These are phyloP conservation scores for Nakazawaea molendinolei DNA, from an alignment of 805 yeast species.

Conservation along the genomic window DNA sequence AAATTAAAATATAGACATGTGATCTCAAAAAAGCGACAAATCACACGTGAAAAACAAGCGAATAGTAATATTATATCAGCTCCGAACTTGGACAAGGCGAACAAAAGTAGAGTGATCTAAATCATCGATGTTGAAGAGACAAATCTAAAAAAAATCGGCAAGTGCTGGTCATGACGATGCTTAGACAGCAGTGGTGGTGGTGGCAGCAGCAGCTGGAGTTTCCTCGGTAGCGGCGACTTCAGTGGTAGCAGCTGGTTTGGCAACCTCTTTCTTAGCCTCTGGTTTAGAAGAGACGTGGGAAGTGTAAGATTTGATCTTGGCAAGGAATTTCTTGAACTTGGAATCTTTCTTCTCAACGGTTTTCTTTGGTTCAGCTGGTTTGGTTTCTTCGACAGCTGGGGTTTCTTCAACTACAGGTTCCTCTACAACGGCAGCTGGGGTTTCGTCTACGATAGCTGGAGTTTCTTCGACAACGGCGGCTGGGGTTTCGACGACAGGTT, in stretches of 20 bases:
- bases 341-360: slow-evolving; percentile 5
- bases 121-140: too few species aligned
- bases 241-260: slow-evolving; percentile 2
- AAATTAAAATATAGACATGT: too few species aligned
- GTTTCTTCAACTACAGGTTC: slow-evolving; percentile 4
- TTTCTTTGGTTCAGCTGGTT: background rate
- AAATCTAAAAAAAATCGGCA: too few species aligned
- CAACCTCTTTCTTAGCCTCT: slow-evolving; percentile 13
- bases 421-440: background rate
- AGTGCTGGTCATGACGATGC: too few species aligned
- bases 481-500: slow-evolving; percentile 5
- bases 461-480: slow-evolving; percentile 7
- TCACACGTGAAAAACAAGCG: too few species aligned
- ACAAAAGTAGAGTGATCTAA: too few species aligned
- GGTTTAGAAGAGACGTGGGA: slow-evolving; percentile 14
- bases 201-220: slow-evolving; percentile 3
- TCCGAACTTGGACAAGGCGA: too few species aligned
- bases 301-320: slow-evolving; percentile 12
- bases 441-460: slow-evolving; percentile 2
- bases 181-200: background rate
- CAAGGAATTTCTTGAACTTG: slow-evolving; percentile 9
- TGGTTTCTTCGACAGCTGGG: slow-evolving; percentile 3
- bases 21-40: too few species aligned
- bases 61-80: too few species aligned
- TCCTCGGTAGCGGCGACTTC: slow-evolving; percentile 5